phyloP scores from a whole-genome alignment of 2,329 filamentous ascomycete genomes.

The Chrysoporthe cubensis region DNA sequence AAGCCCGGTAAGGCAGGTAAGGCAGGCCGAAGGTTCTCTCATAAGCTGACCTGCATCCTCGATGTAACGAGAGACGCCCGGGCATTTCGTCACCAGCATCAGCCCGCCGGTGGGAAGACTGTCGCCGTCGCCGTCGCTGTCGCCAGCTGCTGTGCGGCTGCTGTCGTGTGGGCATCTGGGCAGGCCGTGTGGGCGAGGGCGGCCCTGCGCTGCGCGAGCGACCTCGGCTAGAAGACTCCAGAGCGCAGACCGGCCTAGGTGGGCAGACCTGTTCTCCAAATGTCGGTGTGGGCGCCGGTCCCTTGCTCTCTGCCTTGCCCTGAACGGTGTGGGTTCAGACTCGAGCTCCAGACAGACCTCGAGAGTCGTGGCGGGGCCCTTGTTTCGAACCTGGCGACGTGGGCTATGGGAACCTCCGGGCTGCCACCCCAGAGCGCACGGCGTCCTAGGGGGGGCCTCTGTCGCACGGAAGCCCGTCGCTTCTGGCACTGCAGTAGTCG shows the following conservation, averaged over 20 bases:
- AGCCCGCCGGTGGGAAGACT: too few species aligned
- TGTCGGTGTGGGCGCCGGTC: conserved; percentile 27
- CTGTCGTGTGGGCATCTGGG: not conserved
- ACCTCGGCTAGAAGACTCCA: not conserved
- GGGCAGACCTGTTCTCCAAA: conserved; percentile 18
- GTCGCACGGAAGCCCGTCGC: not conserved
- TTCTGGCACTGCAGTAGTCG: not conserved
- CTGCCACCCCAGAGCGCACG: not conserved
- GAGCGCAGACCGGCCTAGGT: not conserved
- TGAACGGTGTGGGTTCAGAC: conserved; percentile 6
- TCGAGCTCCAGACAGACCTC: not conserved
- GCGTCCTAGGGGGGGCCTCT: not conserved
- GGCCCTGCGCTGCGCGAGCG: not conserved
- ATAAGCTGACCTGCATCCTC: conserved; percentile 27
- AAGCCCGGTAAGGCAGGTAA: conserved; percentile 26
- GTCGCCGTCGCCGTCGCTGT: not conserved
- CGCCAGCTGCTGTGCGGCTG: not conserved
- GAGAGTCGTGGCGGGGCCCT: not conserved
- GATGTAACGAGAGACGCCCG: not conserved
- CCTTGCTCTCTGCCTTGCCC: conserved; percentile 10
- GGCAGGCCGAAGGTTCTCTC: conserved; percentile 26
- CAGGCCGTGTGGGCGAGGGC: not conserved
- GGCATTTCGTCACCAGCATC: conserved; percentile 2
- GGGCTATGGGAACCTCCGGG: not conserved
- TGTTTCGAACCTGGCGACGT: not conserved